Evolutionary conservation across 2,329 filamentous ascomycete species (phyloP), one percentile per base, ranked within the genome.

Genomic region (Didymella glomerata): DNA sequence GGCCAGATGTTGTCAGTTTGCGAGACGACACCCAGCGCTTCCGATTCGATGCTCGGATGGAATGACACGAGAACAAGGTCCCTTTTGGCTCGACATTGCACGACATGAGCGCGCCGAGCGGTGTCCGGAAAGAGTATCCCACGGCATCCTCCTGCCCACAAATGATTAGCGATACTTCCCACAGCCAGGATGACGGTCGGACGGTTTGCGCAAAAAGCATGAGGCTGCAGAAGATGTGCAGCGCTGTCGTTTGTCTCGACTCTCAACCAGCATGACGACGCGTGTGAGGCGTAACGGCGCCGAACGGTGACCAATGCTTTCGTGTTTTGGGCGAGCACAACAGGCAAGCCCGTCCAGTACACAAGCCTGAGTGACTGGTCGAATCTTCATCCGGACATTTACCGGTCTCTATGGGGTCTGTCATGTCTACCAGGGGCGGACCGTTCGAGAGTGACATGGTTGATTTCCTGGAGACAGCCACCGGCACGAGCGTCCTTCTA

Each of bases 401-500:
- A 9, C 52, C 56, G 52, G 47, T 52, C 27, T 45, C 42, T 25
- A 28, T 46, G 18, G 18, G 54, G 46, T 48, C 40, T 51, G 63
- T 56, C 45, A 54, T 60, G n/a, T n/a, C n/a, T n/a, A 48, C 20
- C 45, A 41, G 49, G 28, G 44, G 30, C 38, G 45, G 40, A 45
- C 49, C 44, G 59, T 61, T 45, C 36, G 30, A 28, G 57, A 46
- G 49, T 42, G 55, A 45, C 45, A 34, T 34, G 49, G 55, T 60
- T 44, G 57, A 56, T 66, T 57, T 64, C 56, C 60, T 56, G 46
- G 40, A 48, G 27, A 46, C 32, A 38, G 24, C 28, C 34, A 58
- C 49, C 38, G 66, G 70, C 68, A 67, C 70, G 71, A 74, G 71
- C 71, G 65, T 62, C 65, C 65, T 71, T 72, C 71, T 45, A 65